Evolutionary conservation across 2,329 filamentous ascomycete species (phyloP), one percentile per base, ranked within the genome.

Genomic region (Fusarium cicatricum): DNA sequence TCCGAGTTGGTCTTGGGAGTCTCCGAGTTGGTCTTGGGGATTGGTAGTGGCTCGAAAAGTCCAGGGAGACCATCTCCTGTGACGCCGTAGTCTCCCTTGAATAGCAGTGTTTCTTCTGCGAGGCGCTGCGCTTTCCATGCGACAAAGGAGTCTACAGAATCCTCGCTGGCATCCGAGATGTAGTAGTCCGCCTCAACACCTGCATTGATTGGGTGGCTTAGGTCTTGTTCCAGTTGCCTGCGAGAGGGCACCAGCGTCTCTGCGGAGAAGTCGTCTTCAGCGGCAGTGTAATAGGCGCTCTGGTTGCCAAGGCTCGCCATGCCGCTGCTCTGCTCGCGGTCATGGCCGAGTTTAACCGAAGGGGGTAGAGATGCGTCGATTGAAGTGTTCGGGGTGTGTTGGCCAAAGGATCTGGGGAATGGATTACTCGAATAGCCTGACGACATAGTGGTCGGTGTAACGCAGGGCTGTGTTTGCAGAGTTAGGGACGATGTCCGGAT

Each of bases 301-400:
- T 54, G 52, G 3, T 44, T 29, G 0, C 23, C 46, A 1, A 39
- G 36, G 7, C 31, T 59, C 6, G 50, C n/a, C n/a, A 55, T 46
- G 14, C 45, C 42, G 19, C 29, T 41, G 2, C 36, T 55, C 4
- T 47, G 43, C 6, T 69, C 52, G 11, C 45, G 55, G n/a, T 58
- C 58, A 9, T 58, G 52, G 2, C 33, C 41, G 2, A 78, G 67
- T 23, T 68, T 69, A 3, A 69, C 62, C 4, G 64, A 65, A 1
- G 58, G 49, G 0, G 57, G 56, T 2, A 66, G 19, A 17, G 66
- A 63, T 4, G 52, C 54, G 52, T 82, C 78, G 28, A 82, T 66
- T 0, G 80, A 82, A 1, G 80, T 82, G 32, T 74, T 76, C 3
- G 78, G 74, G 0, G 80, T 81, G 40, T 81, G 78, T 5, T 74